phyloP scores from a whole-genome alignment of 257 asterid genomes.

The Nicotiana tomentosiformis region DNA sequence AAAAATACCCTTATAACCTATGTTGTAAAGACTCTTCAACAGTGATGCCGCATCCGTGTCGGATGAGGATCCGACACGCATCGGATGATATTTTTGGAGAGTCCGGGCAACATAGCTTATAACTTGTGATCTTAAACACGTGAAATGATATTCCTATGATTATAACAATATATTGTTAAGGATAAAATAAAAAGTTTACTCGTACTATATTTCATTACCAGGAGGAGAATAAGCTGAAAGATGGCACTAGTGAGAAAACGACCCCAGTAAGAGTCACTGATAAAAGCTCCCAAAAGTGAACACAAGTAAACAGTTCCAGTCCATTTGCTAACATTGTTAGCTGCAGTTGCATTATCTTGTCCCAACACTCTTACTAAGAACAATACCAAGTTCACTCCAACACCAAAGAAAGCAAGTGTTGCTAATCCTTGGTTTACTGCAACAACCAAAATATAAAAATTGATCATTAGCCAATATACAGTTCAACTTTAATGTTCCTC shows the following conservation, averaged over 20 bases:
- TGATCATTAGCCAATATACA: no score
- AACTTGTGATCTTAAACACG: background rate
- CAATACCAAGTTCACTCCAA: constrained; percentile 74
- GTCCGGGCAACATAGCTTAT: no score
- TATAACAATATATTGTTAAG: background rate
- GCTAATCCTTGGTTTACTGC: constrained; percentile 83
- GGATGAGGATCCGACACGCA: no score
- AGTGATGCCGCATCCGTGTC: fast-evolving
- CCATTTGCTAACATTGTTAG: constrained; percentile 79
- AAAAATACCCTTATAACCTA: no score
- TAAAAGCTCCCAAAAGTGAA: constrained; percentile 75
- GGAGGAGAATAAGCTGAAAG: constrained; percentile 52
- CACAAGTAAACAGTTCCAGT: constrained; percentile 78
- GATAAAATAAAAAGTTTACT: background rate
- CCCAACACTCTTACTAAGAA: constrained; percentile 68
- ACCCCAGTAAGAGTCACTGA: constrained; percentile 87
- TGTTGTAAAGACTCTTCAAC: no score
- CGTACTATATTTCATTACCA: constrained; percentile 29
- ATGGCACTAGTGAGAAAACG: constrained; percentile 66
- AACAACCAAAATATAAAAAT: background rate
- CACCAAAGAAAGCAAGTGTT: constrained; percentile 75
- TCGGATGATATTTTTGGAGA: no score
- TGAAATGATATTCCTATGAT: background rate
- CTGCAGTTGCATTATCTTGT: constrained; percentile 68
- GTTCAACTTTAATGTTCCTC: no score